Base-by-base conservation (phyloP, 2,329 filamentous ascomycete species). In the Penicillium rolfsii region DNA sequence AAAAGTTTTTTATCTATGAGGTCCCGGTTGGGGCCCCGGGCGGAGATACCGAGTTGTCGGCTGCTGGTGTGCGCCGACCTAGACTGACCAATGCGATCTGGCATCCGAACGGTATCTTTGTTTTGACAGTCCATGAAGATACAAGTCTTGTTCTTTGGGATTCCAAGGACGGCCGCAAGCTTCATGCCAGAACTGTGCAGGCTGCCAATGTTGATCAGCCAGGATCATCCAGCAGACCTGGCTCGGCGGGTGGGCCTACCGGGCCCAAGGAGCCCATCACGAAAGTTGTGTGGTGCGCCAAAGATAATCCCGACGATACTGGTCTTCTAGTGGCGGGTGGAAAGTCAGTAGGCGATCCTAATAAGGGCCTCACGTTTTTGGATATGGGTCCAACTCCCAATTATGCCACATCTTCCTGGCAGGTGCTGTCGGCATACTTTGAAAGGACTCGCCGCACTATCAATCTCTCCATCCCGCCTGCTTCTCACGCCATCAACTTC, bases 81-180 rank as follows among this genome's bases (percentile, higher is more conserved):
- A 86, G 84, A 60, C 78, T 98, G 63, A 91, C 89, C 1, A 91
- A 96, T 68, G 93, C 92, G 0, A 76, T 94, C 16, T 99, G 94
- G 93, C 95, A 99, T 78, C 95, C 95, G 0, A 96, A 91, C 1
- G 95, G 93, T 0, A 96, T 91, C 0, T 97, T 97, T 70, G 80
- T 97, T 40, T 74, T 95, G 66, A 96, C 92, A 0, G 91, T 89
- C 1, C 91, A 97, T 72, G 93, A 97, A 58, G 95, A 99, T 73
- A 89, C 90, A 36, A 97, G 91, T 68, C 80, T 99, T 50, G 94
- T 96, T 0, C 90, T 98, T 67, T 99, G 94, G 93, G 95, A 99
- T 75, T 82, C 90, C 0, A 96, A 93, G 70, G 94, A 98, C 72
- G 92, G 91, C 7, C 87, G 91, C 59, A 81, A 96, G 40, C 80